These are phyloP conservation scores for Candida verbasci DNA, from an alignment of 805 yeast genomes.

Conservation along the genomic window DNA sequence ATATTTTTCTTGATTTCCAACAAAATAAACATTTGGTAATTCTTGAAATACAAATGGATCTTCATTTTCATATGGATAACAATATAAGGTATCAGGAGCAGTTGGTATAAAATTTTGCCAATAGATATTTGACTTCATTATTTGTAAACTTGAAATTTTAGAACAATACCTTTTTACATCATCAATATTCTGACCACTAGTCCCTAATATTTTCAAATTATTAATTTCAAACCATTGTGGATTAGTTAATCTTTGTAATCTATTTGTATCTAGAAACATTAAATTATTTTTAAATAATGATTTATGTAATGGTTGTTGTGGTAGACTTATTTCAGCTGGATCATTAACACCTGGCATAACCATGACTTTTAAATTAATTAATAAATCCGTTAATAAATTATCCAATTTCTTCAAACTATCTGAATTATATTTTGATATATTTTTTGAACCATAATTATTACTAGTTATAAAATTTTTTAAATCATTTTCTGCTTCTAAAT, in stretches of 20 bases:
- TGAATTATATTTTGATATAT: conserved; percentile 47
- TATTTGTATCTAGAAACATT: conserved; percentile 27
- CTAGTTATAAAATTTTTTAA: conserved; percentile 26
- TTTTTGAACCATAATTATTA: conserved; percentile 48
- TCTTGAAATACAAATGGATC: conserved; percentile 82
- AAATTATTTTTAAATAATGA: conserved; percentile 57
- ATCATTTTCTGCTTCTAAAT: conserved; percentile 17
- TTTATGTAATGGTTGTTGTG: conserved; percentile 86
- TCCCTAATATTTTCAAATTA: conserved; percentile 58
- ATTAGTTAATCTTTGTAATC: conserved; percentile 42
- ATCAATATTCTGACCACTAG: conserved; percentile 79
- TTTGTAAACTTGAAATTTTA: conserved; percentile 17
- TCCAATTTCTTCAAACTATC: conserved; percentile 56
- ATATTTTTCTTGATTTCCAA: conserved; percentile 74
- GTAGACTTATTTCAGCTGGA: conserved; percentile 79
- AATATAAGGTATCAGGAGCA: conserved; percentile 91
- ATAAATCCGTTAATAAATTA: conserved; percentile 49
- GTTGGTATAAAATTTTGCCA: conserved; percentile 94
- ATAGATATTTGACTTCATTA: conserved; percentile 59
- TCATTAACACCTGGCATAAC: conserved; percentile 83
- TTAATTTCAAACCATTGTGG: conserved; percentile 65
- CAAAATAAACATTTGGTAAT: conserved; percentile 82
- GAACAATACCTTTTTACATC: conserved; percentile 68
- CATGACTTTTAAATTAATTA: conserved; percentile 61
- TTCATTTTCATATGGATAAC: conserved; percentile 70